A percentile compares a stretch with the other conserved stretches of the same genome.
phyloP scores from a whole-genome alignment of 2,329 filamentous ascomycete species.

The Aspergillus versicolor region DNA sequence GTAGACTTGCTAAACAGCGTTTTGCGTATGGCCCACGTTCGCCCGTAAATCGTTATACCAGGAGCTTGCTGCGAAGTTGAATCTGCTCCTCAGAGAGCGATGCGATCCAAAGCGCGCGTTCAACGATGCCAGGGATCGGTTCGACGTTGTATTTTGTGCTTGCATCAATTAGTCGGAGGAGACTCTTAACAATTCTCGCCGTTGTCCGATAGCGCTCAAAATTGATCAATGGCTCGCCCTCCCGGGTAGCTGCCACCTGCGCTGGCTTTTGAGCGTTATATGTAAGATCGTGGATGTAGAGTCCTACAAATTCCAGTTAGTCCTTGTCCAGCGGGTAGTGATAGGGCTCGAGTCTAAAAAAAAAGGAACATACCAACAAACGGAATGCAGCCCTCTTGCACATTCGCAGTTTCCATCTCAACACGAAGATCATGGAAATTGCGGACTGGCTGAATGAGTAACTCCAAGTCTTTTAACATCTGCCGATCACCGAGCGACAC shows the following conservation, averaged over 20 bases:
- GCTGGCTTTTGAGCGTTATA: slow-evolving; percentile 67
- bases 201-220: slow-evolving; percentile 67
- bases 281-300: slow-evolving; percentile 66
- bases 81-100: slow-evolving; percentile 61
- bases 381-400: slow-evolving; percentile 63
- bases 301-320: slow-evolving; percentile 39
- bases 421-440: slow-evolving; percentile 63
- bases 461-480: slow-evolving; percentile 59
- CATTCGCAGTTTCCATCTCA: slow-evolving; percentile 62
- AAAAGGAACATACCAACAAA: slow-evolving; percentile 55
- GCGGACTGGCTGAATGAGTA: slow-evolving; percentile 60
- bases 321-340: neutral
- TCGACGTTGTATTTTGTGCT: slow-evolving; percentile 62
- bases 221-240: slow-evolving; percentile 60
- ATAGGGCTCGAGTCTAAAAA: neutral
- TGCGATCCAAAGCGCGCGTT: slow-evolving; percentile 64
- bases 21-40: neutral
- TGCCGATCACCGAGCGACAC: slow-evolving; percentile 56
- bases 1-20: neutral
- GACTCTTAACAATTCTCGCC: slow-evolving; percentile 63
- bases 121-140: slow-evolving; percentile 58
- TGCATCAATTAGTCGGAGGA: slow-evolving; percentile 62
- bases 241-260: slow-evolving; percentile 47
- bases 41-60: slow-evolving; percentile 32
- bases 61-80: slow-evolving; percentile 42